These are phyloP conservation scores for Huiozyma sinensis DNA, from an alignment of 805 yeast species.

Conservation along the genomic window DNA sequence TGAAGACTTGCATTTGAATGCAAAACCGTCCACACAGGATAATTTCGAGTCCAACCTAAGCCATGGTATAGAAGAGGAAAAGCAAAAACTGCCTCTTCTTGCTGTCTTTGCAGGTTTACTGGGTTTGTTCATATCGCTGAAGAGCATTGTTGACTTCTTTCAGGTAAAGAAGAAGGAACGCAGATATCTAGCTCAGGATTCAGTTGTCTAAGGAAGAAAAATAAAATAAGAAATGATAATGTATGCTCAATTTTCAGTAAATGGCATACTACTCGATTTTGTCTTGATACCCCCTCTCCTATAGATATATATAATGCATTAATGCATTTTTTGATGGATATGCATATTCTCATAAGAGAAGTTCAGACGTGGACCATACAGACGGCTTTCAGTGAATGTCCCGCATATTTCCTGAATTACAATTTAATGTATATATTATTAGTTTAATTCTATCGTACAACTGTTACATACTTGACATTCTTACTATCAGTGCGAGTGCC, in stretches of 20 bases:
- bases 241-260: no score
- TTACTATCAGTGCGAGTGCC: no score
- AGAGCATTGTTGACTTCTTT: conserved; percentile 61
- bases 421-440: no score
- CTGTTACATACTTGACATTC: no score
- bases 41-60: conserved; percentile 22
- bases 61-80: conserved; percentile 25
- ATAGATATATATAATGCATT: not conserved
- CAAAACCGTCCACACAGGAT: conserved; percentile 17
- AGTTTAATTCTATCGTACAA: no score
- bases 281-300: not conserved
- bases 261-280: not conserved
- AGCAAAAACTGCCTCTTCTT: conserved; percentile 37
- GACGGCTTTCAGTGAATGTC: no score
- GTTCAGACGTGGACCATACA: no score
- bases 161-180: conserved; percentile 70
- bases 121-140: conserved; percentile 56
- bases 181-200: conserved; percentile 22
- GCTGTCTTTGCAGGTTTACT: conserved; percentile 55
- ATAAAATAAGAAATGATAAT: not conserved
- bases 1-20: conserved; percentile 29
- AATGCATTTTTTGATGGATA: not conserved
- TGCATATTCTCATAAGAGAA: no score
- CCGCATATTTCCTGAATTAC: no score
- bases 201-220: not conserved